Evolutionary conservation across 2,329 filamentous ascomycete genomes (phyloP), one percentile per base, ranked within the genome.

Genomic region (Phoma herbarum): DNA sequence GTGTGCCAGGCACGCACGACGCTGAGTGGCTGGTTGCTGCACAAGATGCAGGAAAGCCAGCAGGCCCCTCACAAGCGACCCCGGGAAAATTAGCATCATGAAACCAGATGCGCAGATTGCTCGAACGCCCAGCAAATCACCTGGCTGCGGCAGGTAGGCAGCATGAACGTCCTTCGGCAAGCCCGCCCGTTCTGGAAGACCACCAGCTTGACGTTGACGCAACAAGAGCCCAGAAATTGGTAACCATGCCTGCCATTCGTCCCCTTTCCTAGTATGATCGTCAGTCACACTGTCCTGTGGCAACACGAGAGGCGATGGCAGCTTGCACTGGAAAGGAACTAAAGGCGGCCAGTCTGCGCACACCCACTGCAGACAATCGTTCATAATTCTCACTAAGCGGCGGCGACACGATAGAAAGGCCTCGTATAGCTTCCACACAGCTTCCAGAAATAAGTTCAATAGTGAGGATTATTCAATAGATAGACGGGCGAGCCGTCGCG

Each of bases 71-170:
- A 35, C n/a, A 53, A 49, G 44, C 56, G 44, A 50, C 50, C 45
- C 56, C 50, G 16, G 56, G 31, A 59, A 41, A 46, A 37, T 59
- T 59, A 39, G 31, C 50, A 46, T 18, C 16, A 35, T 33, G 56
- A 59, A 59, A 50, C 56, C 31, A 45, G 29, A 46, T 37, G 20
- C 44, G 49, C 44, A 53, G 39, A 54, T 53, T 59, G 49, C 50
- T 50, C 44, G 25, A 44, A 25, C 50, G 39, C 41, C 37, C 45
- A 46, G 56, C 56, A 45, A 59, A 59, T 59, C 39, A n/a, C 14
- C 11, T 10, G 3, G n/a, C 39, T n/a, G 29, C 22, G 33, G 46
- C 12, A 39, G 31, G 44, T 16, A 33, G 26, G 20, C 51, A 33
- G 50, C 56, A 54, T 59, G 41, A 50, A 50, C 33, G 20, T 45